phyloP scores from a whole-genome alignment of 2,329 filamentous ascomycete species.

The Colletotrichum incanum region DNA sequence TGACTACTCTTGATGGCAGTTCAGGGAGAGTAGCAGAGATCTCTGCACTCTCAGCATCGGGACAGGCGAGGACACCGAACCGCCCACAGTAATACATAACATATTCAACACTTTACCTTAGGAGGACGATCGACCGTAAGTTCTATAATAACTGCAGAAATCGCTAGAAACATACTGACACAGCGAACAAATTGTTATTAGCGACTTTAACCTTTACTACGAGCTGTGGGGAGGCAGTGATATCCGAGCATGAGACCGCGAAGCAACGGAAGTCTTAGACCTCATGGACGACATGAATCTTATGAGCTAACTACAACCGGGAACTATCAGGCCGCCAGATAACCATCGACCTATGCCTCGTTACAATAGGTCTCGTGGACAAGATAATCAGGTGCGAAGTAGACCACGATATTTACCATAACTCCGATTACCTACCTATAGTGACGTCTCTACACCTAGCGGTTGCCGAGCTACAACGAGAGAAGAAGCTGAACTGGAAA shows the following conservation, averaged over 20 bases:
- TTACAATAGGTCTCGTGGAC: no score
- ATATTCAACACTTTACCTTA: neutral
- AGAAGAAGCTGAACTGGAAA: no score
- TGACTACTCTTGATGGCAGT: constrained; percentile 17
- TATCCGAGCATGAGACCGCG: neutral
- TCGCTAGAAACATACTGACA: constrained; percentile 5
- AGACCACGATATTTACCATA: no score
- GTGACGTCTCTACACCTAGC: no score
- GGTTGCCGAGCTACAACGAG: no score
- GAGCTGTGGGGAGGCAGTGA: constrained; percentile 14
- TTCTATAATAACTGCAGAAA: neutral
- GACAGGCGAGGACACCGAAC: neutral
- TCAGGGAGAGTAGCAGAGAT: constrained; percentile 15
- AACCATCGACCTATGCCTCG: no score
- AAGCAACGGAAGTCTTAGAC: constrained; percentile 8
- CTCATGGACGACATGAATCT: constrained; percentile 11
- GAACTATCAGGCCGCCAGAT: no score
- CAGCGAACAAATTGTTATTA: neutral
- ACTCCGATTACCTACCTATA: no score
- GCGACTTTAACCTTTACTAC: constrained; percentile 19
- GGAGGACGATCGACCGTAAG: neutral
- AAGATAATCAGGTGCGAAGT: no score
- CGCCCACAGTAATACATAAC: neutral
- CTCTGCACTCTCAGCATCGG: constrained; percentile 11
- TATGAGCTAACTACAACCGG: neutral